Evolutionary conservation across 2,329 filamentous ascomycete genomes (phyloP), one percentile per base, ranked within the genome.

Genomic region (Fusarium gaditjirri): DNA sequence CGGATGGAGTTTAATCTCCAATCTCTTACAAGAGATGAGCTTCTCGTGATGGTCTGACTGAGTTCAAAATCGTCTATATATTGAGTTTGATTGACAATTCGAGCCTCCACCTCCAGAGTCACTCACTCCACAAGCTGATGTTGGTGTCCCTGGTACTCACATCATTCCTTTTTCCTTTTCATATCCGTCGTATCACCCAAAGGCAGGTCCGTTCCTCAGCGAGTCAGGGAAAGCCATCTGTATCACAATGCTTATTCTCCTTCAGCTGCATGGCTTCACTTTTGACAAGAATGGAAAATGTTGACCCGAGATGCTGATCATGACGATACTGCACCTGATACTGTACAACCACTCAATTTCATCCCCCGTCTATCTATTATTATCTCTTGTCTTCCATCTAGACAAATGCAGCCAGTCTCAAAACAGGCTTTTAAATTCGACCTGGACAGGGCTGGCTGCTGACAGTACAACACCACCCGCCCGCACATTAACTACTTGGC

Each of bases 401-500:
- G 42, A 31, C 68, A 65, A 57, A 53, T 63, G 63, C 43, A 53
- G 64, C 63, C 56, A 41, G 43, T 36, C 33, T 59, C 61, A 73
- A 73, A 73, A 73, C 71, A 31, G 70, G 71, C 67, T 73, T 73
- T 64, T 61, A 23, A 29, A 60, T 36, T 43, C 54, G 33, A 49
- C n/a, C 44, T 64, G 58, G 57, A 61, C 57, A 53, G 33, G 33
- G 23, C 19, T 42, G 56, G 47, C 35, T 65, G 53, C 69, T 72
- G 60, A 66, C 52, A 41, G 35, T 43, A 50, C 49, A 49, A 42
- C 46, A 58, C 44, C 39, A 33, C 52, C 33, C 27, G n/a, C 52
- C 33, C 27, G n/a, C 27, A 50, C 23, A 14, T 38, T 65, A 11
- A 12, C 10, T 31, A 52, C 66, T 46, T 53, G 66, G 54, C 67